phyloP scores from a whole-genome alignment of 129 eudicot genomes.

The Tagetes patula region DNA sequence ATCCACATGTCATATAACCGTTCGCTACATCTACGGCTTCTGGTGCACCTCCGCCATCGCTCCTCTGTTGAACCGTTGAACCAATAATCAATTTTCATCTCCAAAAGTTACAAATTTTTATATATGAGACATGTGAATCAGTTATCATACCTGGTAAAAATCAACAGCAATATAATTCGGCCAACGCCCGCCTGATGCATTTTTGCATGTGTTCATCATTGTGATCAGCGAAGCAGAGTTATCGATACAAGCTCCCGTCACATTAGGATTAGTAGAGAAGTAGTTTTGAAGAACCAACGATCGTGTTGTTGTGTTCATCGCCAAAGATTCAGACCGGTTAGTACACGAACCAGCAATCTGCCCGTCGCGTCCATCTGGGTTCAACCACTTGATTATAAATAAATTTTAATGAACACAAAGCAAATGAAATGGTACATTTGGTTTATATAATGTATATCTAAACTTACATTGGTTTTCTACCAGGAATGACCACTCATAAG shows the following conservation, averaged over 20 bases:
- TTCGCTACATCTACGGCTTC: slow-evolving; percentile 90
- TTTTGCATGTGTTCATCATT: slow-evolving; percentile 72
- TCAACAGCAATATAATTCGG: slow-evolving; percentile 93
- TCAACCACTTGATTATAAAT: not conserved
- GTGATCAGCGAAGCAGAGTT: slow-evolving; percentile 64
- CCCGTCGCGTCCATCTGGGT: slow-evolving; percentile 79
- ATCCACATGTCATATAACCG: slow-evolving; percentile 81
- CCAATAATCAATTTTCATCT: not conserved
- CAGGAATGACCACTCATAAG: slow-evolving; percentile 80
- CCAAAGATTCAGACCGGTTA: slow-evolving; percentile 68
- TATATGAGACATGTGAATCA: not conserved
- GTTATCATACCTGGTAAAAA: slow-evolving; percentile 60
- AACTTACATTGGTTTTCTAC: slow-evolving; percentile 90
- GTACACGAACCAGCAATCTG: slow-evolving; percentile 66
- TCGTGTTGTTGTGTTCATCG: slow-evolving; percentile 55
- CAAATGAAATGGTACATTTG: not conserved
- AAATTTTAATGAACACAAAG: not conserved
- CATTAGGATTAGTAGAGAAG: slow-evolving; percentile 67
- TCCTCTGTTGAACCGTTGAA: slow-evolving; percentile 47
- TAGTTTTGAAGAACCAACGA: slow-evolving; percentile 77
- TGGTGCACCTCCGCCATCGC: slow-evolving; percentile 92
- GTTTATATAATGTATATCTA: too few relatives aligned
- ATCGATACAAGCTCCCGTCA: slow-evolving; percentile 65
- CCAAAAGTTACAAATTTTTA: not conserved
- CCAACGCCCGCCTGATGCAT: slow-evolving; percentile 79